phyloP scores from a whole-genome alignment of 306 rosid genomes.

The Biancaea sappan region DNA sequence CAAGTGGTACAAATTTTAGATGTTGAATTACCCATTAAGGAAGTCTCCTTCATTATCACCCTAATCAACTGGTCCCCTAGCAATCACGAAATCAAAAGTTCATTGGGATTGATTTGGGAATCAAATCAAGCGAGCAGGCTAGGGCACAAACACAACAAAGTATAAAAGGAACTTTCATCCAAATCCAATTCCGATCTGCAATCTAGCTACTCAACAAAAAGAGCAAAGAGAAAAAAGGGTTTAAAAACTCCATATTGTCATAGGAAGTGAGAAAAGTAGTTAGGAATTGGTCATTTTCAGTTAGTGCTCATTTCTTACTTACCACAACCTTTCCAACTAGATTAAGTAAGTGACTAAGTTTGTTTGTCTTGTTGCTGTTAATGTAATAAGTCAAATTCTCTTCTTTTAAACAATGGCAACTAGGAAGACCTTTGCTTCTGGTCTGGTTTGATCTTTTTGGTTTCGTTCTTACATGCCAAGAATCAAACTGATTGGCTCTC shows the following conservation, averaged over 20 bases:
- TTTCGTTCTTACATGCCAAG: not conserved
- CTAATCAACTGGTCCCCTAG: conserved; percentile 27
- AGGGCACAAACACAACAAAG: conserved; percentile 37
- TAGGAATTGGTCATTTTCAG: conserved; percentile 61
- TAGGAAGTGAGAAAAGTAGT: conserved; percentile 42
- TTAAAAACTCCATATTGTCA: conserved; percentile 25
- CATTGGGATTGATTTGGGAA: conserved; percentile 36
- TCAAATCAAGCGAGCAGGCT: conserved; percentile 36
- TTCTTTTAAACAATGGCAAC: conserved; percentile 19
- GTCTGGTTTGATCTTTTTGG: conserved; percentile 19
- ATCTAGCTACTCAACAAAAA: conserved; percentile 41
- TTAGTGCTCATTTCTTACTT: conserved; percentile 22
- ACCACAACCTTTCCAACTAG: conserved; percentile 28
- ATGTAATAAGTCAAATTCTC: conserved; percentile 25
- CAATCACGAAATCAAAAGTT: conserved; percentile 40
- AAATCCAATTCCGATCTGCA: too few relatives aligned
- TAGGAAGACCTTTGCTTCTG: conserved; percentile 19
- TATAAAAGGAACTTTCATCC: conserved; percentile 9
- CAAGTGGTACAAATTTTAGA: conserved; percentile 38
- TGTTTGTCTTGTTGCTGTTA: conserved; percentile 37
- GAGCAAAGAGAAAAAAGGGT: conserved; percentile 31
- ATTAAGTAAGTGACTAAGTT: not conserved
- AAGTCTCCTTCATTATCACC: not conserved
- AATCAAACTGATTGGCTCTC: conserved; percentile 26
- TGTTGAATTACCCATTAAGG: not conserved